Base-by-base conservation (phyloP, 305 asterid genomes). In the Caryopteris hybrid region DNA sequence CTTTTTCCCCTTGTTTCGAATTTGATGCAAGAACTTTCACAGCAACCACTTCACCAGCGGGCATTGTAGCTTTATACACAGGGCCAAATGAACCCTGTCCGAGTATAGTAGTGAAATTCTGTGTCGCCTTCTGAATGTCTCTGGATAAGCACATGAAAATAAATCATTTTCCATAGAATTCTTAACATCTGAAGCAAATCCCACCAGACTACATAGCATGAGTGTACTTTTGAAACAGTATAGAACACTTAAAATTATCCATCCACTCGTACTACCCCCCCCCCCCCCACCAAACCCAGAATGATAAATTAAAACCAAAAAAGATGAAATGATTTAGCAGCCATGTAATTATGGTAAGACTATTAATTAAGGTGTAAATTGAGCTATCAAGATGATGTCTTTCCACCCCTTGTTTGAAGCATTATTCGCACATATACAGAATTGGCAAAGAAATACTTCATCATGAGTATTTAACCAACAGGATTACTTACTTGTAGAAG, bases 71-170 rank as follows among this genome's bases (percentile, higher is more conserved):
- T 84, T 88, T 91, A 77, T 86, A 95, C 58, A 91, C 99, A 0
- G 94, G 98, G 45, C 99, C 99, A 72, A 91, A 95, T 17, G 99
- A 95, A 68, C 99, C 98, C 82, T 95, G 86, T 46, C 99, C 99
- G 69, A 95, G 69, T 50, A 88, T 64, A 29, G 92, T 88, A 22
- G 98, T 86, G 83, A 95, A 95, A 80, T 86, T 88, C 47, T 83
- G 81, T 31, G 99, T 95, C 56, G 95, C 96, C 80, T 78, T 95
- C 77, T 91, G 98, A 61, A 95, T 83, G 72, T 91, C 99, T 81
- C 99, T 95, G 88, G 31, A 67, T 62, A 68, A 54, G 64, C 71
- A 74, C 18, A 66, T 64, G 36, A 6, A 56, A 47, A 54, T 46
- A 68, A 42, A 75, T 51, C 68, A 64, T 58, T 31, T 65, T 64